Conservation (phyloP, 75 land plant genomes). For the Pseudotsuga menziesii region DNA sequence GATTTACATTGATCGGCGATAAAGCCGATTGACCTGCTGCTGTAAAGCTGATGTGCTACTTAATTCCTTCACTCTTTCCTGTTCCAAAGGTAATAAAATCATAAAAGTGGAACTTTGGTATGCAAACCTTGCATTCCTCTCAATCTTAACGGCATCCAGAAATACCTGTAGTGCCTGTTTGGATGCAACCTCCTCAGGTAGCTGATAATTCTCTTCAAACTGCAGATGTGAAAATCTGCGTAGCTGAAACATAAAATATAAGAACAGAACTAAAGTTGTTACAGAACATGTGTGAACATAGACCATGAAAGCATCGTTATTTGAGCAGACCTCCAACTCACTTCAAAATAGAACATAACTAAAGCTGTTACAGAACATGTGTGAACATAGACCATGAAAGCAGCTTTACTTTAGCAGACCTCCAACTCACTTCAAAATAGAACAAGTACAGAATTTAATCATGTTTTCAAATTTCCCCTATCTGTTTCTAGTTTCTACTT, state of each 20-base stretch:
- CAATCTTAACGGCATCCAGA: background rate
- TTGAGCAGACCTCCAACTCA: background rate
- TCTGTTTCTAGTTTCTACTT: background rate
- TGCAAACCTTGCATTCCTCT: background rate
- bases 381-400: background rate
- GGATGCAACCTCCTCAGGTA: conserved; percentile 2
- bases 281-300: background rate
- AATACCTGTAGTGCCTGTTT: conserved; percentile 7
- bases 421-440: background rate
- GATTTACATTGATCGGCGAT: conserved; percentile 5
- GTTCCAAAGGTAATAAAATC: conserved; percentile 3
- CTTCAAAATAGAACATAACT: background rate
- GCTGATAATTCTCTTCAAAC: conserved; percentile 7
- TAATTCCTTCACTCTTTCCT: conserved; percentile 2
- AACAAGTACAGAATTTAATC: background rate
- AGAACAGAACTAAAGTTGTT: background rate
- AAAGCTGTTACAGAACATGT: background rate
- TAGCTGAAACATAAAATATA: background rate
- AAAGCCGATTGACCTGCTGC: conserved; percentile 9
- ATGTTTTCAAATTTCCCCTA: background rate
- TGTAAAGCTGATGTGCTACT: background rate
- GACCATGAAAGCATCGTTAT: background rate
- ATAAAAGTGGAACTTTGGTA: background rate
- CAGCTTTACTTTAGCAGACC: background rate
- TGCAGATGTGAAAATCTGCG: conserved; percentile 8